These are phyloP conservation scores for Triticum monococcum DNA, from an alignment of 176 grass and related monocot species.

Conservation along the genomic window DNA sequence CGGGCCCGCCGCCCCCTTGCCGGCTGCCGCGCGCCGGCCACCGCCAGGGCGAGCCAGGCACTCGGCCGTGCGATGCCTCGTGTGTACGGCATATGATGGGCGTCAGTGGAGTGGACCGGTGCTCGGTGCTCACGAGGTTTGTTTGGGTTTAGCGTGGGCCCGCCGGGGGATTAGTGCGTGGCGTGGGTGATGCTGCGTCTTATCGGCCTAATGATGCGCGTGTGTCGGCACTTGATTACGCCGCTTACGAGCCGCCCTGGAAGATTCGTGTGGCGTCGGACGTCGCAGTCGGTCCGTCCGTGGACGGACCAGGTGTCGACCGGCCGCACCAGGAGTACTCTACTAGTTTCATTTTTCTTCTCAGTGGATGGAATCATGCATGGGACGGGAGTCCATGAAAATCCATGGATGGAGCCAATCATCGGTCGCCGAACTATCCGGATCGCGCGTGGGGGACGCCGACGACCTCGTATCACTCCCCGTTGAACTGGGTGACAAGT, in stretches of 20 bases:
- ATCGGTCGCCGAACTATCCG: neutral
- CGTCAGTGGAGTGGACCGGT: neutral
- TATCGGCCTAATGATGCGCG: constrained; percentile 12
- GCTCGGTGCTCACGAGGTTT: neutral
- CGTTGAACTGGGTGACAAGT: neutral
- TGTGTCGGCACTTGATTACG: constrained; percentile 46
- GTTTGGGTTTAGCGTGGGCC: neutral
- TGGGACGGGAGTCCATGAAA: neutral
- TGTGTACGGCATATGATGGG: too few species aligned
- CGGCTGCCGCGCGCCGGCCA: neutral
- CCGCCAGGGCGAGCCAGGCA: neutral
- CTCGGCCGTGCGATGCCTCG: neutral
- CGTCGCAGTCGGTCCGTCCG: neutral
- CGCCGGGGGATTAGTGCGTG: neutral
- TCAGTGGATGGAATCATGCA: too few species aligned
- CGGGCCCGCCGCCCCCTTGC: neutral
- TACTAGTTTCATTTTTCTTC: neutral
- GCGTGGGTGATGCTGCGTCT: neutral
- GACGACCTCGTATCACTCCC: neutral
- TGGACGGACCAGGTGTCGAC: constrained; percentile 1
- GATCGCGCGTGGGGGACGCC: neutral
- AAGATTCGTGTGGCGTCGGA: constrained; percentile 10
- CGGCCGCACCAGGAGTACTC: neutral
- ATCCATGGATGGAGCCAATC: neutral
- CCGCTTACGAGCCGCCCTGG: constrained; percentile 11